Evolutionary conservation across 2,329 filamentous ascomycete genomes (phyloP).

Genomic region (Colletotrichum sp.): DNA sequence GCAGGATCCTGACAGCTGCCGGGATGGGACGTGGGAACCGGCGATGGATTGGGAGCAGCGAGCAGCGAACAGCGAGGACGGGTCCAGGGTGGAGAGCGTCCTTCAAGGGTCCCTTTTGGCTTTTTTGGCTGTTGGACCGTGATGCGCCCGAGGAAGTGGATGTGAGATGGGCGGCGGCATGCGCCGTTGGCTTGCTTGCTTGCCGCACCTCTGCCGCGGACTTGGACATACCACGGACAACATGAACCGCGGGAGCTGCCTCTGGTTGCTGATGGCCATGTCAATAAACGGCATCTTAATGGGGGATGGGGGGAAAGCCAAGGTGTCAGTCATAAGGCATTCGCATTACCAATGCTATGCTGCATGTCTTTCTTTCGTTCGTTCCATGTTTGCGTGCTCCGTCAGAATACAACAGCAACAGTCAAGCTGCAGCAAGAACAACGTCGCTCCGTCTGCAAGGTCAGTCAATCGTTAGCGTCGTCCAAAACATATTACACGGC

Average conservation of each 20-base stretch:
- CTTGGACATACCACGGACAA: background rate
- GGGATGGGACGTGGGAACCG: conserved; percentile 6
- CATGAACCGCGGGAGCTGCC: background rate
- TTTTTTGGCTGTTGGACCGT: background rate
- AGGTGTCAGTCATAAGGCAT: background rate
- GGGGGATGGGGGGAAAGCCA: background rate
- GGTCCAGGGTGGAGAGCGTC: background rate
- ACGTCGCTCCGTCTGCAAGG: background rate
- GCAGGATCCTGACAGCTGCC: conserved; percentile 15
- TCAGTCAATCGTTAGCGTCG: background rate
- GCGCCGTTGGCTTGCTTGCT: background rate
- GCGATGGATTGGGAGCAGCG: background rate
- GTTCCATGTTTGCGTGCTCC: background rate
- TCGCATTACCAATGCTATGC: background rate
- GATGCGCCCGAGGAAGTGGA: background rate
- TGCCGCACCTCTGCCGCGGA: background rate
- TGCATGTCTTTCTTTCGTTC: background rate
- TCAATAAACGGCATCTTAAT: background rate
- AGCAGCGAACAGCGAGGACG: background rate
- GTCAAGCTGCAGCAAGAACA: background rate
- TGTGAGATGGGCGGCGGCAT: background rate
- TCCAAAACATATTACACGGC: background rate
- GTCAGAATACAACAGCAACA: background rate
- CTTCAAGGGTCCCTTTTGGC: background rate
- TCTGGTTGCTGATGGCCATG: background rate